Percentiles rank a stretch among this genome's conserved stretches.
Evolutionary conservation across 2,329 filamentous ascomycete genomes (phyloP).

Genomic region (Fusarium multiceps): DNA sequence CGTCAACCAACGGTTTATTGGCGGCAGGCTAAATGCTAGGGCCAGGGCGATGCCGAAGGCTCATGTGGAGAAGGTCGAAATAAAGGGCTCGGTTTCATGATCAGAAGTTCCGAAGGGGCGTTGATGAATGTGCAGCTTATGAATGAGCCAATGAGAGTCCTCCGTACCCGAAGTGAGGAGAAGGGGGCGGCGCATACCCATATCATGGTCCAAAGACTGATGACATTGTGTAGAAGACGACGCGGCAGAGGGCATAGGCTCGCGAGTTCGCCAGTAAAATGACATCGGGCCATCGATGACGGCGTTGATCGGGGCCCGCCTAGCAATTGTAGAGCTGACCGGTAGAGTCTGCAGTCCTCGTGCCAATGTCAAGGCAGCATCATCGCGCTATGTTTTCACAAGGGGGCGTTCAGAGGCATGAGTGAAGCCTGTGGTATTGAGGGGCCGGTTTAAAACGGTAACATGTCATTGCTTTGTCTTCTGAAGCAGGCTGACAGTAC

Average conservation of each 20-base stretch:
- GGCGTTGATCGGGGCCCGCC: constrained; percentile 36
- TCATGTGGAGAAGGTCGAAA: constrained; percentile 34
- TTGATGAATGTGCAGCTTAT: constrained; percentile 36
- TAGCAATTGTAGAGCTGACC: constrained; percentile 26
- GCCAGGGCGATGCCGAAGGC: constrained; percentile 27
- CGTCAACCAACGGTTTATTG: constrained; percentile 27
- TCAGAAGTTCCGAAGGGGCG: constrained; percentile 38
- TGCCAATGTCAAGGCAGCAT: constrained; percentile 17
- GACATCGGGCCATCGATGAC: constrained; percentile 32
- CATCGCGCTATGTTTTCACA: constrained; percentile 20
- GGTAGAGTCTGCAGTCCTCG: constrained; percentile 27
- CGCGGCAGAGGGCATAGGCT: constrained; percentile 34
- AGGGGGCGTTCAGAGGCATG: constrained; percentile 13
- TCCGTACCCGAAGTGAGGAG: constrained; percentile 47
- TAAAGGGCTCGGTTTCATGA: constrained; percentile 34
- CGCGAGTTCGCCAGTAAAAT: constrained; percentile 36
- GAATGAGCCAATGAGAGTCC: constrained; percentile 45
- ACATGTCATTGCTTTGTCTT: constrained; percentile 29
- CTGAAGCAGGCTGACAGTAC: constrained; percentile 17
- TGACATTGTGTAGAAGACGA: constrained; percentile 24
- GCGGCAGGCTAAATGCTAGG: constrained; percentile 25
- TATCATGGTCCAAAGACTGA: constrained; percentile 31
- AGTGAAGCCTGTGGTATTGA: constrained; percentile 10
- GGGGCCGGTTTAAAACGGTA: constrained; percentile 9
- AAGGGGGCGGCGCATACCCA: constrained; percentile 36